Conservation (phyloP, 2,329 filamentous ascomycete species). For the Fusarium tjaetaba region DNA sequence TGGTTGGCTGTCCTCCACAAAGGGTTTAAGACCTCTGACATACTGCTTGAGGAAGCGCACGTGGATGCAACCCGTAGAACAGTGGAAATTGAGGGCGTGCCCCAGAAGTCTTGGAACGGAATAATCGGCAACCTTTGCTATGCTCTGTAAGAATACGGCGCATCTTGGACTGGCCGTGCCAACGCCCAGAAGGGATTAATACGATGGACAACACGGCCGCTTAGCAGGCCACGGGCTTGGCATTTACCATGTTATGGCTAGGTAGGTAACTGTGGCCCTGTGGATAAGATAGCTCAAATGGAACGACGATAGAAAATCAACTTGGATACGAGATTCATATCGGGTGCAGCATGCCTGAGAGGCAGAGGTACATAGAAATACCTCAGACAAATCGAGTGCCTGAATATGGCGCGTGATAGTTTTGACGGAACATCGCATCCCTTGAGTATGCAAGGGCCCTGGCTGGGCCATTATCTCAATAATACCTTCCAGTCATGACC, state of each 20-base stretch:
- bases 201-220: slow-evolving; percentile 22
- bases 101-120: slow-evolving; percentile 45
- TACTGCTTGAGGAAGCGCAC: slow-evolving; percentile 33
- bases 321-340: slow-evolving; percentile 32
- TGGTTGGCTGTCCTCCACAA: slow-evolving; percentile 36
- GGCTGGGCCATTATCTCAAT: slow-evolving; percentile 13
- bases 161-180: slow-evolving; percentile 27
- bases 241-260: slow-evolving; percentile 21
- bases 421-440: slow-evolving; percentile 14
- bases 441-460: slow-evolving; percentile 5
- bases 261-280: slow-evolving; percentile 3
- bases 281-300: slow-evolving; percentile 11
- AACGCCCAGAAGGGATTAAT: slow-evolving; percentile 37
- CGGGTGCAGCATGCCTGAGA: slow-evolving; percentile 6
- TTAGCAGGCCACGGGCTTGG: slow-evolving; percentile 33
- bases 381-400: not conserved
- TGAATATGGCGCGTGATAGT: slow-evolving; percentile 7
- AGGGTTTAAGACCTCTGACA: slow-evolving; percentile 34
- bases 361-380: slow-evolving; percentile 9
- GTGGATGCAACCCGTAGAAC: slow-evolving; percentile 38
- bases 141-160: slow-evolving; percentile 29
- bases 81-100: slow-evolving; percentile 43
- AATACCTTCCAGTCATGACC: slow-evolving; percentile 23
- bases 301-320: not conserved
- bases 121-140: slow-evolving; percentile 40